phyloP scores from a whole-genome alignment of 257 asterid species.

The Phtheirospermum japonicum region DNA sequence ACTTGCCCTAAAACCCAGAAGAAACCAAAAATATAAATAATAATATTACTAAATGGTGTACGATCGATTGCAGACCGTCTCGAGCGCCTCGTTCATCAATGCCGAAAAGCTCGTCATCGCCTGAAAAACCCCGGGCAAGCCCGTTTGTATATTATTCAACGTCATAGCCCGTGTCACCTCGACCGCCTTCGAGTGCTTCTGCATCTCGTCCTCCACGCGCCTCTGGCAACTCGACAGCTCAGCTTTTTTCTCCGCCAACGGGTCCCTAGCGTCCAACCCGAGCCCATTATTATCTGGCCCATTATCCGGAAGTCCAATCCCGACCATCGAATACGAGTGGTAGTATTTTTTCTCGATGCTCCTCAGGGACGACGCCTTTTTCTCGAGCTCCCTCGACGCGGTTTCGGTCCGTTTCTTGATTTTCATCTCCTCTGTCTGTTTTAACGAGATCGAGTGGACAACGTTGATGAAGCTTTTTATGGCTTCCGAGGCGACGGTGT shows the following conservation, averaged over 20 bases:
- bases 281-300: constrained; percentile 56
- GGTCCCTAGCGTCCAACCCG: constrained; percentile 77
- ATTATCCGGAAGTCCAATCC: constrained; percentile 66
- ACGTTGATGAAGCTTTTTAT: constrained; percentile 93
- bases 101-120: constrained; percentile 95
- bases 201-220: constrained; percentile 93
- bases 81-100: constrained; percentile 74
- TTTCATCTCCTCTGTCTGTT: constrained; percentile 87
- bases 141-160: constrained; percentile 86
- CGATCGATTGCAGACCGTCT: constrained; percentile 72
- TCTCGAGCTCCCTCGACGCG: constrained; percentile 86
- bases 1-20: constrained; percentile 36
- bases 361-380: constrained; percentile 72
- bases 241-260: constrained; percentile 77
- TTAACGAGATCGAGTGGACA: constrained; percentile 68
- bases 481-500: constrained; percentile 93
- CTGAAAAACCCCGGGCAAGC: constrained; percentile 95
- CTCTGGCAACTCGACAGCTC: constrained; percentile 85
- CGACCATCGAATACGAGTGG: constrained; percentile 79
- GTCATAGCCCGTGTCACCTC: constrained; percentile 96
- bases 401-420: constrained; percentile 67
- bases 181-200: constrained; percentile 69
- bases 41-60: constrained; percentile 56
- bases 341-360: constrained; percentile 84
- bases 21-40: background rate